A percentile compares a stretch with the other conserved stretches of the same genome.
These are phyloP conservation scores for Paradendryphiella salina DNA, from an alignment of 2,329 filamentous ascomycete species.

Conservation along the genomic window DNA sequence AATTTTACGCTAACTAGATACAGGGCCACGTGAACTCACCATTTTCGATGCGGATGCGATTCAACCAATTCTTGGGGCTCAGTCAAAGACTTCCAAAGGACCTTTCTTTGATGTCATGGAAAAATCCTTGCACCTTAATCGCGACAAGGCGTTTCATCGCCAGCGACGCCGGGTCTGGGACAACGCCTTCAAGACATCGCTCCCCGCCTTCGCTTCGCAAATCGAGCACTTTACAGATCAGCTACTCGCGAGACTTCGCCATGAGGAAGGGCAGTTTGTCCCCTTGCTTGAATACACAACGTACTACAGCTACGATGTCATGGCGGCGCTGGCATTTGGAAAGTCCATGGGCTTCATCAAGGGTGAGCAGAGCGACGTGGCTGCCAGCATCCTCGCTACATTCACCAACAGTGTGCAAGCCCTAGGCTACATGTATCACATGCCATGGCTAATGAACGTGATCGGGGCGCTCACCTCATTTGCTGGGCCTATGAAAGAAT, in stretches of 20 bases:
- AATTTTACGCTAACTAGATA: constrained; percentile 3
- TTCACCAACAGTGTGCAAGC: constrained; percentile 35
- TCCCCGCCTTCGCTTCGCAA: constrained; percentile 26
- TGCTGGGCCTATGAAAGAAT: constrained; percentile 33
- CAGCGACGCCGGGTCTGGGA: constrained; percentile 37
- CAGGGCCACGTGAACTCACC: constrained; percentile 31
- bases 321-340: constrained; percentile 52
- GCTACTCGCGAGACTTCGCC: constrained; percentile 21
- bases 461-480: constrained; percentile 23
- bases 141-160: constrained; percentile 32
- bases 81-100: constrained; percentile 32
- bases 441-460: constrained; percentile 38
- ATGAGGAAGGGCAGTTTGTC: constrained; percentile 34
- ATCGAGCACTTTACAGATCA: constrained; percentile 32
- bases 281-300: constrained; percentile 49
- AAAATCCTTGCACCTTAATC: constrained; percentile 31
- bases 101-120: constrained; percentile 32
- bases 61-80: constrained; percentile 23
- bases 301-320: constrained; percentile 52
- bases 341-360: constrained; percentile 47
- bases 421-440: constrained; percentile 31
- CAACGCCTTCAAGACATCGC: constrained; percentile 33
- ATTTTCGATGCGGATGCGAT: constrained; percentile 31
- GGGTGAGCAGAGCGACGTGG: constrained; percentile 36
- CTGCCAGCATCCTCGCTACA: constrained; percentile 32